phyloP scores from a whole-genome alignment of 768 basidiomycete genomes.

The Lactarius quietus region DNA sequence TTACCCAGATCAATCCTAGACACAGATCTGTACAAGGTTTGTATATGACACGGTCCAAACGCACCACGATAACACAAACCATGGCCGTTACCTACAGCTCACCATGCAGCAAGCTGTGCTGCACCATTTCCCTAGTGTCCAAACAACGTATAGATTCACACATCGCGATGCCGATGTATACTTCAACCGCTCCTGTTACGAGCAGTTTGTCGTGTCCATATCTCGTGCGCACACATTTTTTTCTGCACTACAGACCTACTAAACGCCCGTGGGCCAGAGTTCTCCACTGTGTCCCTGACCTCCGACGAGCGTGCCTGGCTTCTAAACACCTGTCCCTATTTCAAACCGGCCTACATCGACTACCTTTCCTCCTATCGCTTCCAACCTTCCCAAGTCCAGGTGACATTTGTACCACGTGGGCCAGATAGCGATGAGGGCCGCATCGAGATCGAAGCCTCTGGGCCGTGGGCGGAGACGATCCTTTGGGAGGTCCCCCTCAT shows the following conservation, averaged over 20 bases:
- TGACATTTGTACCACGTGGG: slow-evolving; percentile 54
- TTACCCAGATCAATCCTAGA: slow-evolving; percentile 67
- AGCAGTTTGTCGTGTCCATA: slow-evolving; percentile 53
- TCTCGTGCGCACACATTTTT: slow-evolving; percentile 44
- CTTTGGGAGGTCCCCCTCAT: slow-evolving; percentile 96
- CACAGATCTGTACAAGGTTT: slow-evolving; percentile 85
- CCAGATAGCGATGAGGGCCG: slow-evolving; percentile 42
- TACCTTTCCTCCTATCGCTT: slow-evolving; percentile 70
- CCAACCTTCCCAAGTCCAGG: slow-evolving; percentile 67
- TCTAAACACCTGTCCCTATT: slow-evolving; percentile 62
- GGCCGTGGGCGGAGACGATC: slow-evolving; percentile 80
- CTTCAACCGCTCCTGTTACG: slow-evolving; percentile 65
- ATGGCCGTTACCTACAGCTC: slow-evolving; percentile 44
- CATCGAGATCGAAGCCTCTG: slow-evolving; percentile 68
- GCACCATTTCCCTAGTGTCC: slow-evolving; percentile 66
- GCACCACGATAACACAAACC: slow-evolving; percentile 1
- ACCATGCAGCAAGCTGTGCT: slow-evolving; percentile 95
- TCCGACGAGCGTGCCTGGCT: slow-evolving; percentile 67
- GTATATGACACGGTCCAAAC: neutral
- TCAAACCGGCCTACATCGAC: slow-evolving; percentile 67
- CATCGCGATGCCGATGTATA: slow-evolving; percentile 63
- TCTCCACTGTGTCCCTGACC: slow-evolving; percentile 60
- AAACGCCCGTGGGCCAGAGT: slow-evolving; percentile 46
- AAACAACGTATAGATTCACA: slow-evolving; percentile 76
- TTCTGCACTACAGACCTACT: neutral